Evolutionary conservation across 345 rosid species (phyloP), one percentile per base, ranked within the genome.

Genomic region (Eucalyptus microcorys): DNA sequence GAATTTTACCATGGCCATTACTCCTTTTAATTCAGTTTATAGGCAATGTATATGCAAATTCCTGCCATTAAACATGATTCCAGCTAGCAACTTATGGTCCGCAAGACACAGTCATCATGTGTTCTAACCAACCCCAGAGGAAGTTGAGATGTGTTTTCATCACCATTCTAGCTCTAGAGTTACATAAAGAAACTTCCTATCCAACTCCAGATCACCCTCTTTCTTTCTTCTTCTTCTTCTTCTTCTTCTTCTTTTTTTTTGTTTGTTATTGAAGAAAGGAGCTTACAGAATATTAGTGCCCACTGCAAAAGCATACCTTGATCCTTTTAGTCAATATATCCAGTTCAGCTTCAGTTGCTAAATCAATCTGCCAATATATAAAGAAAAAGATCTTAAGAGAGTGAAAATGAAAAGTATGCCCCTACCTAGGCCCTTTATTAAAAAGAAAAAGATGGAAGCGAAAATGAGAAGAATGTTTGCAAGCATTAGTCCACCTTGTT

Each of bases 311-410:
- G 22, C 85, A 50, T 89, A 96, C 97, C 98, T 92, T 95, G 80
- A 96, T 92, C 93, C 92, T 94, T 84, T 91, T 90, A 26, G 91
- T 93, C 91, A 95, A 90, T 84, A 87, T 90, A 88, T 91, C 92
- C 89, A 94, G 81, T 84, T 95, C 96, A 90, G 89, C 91, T 90
- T 93, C 93, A 27, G 94, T 86, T 66, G 91, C 96, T 93, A 96
- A 92, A 92, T 95, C 98, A 87, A 93, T 94, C 98, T 96, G 92
- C 90, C 89, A 93, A 87, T 37, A 76, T 76, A 76, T 76, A 85
- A 49, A 86, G 47, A 43, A 85, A 49, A 8, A 34, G 88, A n/a
- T 13, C 81, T 76, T 49, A 49, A 91, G 15, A 76, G 47, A 76
- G 7, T 76, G 13, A 19, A 21, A 76, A 21, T 76, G 45, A 76